phyloP scores from a whole-genome alignment of 2,329 filamentous ascomycete genomes.

The Botrytis medusae region DNA sequence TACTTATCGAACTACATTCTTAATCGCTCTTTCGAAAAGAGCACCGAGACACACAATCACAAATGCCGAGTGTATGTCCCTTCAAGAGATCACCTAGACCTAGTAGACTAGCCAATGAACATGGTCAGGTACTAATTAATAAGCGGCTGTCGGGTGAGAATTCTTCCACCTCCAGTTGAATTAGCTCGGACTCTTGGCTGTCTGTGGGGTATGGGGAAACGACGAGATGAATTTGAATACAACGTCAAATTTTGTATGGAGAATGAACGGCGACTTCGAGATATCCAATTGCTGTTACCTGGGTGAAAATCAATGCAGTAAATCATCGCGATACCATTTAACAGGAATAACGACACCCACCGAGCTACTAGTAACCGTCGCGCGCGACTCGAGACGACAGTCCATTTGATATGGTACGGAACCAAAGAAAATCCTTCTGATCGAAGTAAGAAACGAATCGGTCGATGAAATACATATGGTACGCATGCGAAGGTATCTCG shows the following conservation, averaged over 20 bases:
- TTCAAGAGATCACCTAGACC: background rate
- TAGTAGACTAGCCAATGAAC: background rate
- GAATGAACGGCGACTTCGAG: background rate
- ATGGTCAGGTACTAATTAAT: background rate
- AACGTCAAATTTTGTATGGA: conserved; percentile 7
- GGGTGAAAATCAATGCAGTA: background rate
- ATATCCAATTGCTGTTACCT: background rate
- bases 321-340: background rate
- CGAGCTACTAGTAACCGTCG: background rate
- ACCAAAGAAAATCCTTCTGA: background rate
- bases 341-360: background rate
- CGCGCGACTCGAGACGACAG: conserved; percentile 3
- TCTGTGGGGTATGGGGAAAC: conserved; percentile 23
- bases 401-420: background rate
- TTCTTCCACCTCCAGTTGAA: conserved; percentile 8
- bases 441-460: background rate
- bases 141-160: background rate
- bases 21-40: background rate
- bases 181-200: background rate
- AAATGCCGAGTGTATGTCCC: background rate
- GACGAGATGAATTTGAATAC: background rate
- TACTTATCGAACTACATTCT: background rate
- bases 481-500: conserved; percentile 9
- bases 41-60: background rate
- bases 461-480: background rate